phyloP scores from a whole-genome alignment of 2,329 filamentous ascomycete genomes.

The Verticillium tricorpus region DNA sequence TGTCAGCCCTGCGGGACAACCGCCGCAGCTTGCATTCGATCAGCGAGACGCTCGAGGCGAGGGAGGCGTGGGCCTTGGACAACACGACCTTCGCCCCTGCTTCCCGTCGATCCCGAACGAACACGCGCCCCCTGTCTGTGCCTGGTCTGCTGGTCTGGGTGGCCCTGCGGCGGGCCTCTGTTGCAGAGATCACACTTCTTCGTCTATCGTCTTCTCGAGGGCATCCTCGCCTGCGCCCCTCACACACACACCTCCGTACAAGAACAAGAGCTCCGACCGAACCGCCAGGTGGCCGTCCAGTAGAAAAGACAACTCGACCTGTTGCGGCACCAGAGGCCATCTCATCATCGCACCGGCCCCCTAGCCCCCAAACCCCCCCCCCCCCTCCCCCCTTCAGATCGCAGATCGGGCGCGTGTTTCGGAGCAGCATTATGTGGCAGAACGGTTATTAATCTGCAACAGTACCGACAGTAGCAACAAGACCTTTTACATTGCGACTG shows the following conservation, averaged over 20 bases:
- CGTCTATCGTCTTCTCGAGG: neutral
- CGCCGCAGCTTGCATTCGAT: neutral
- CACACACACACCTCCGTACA: neutral
- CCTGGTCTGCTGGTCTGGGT: neutral
- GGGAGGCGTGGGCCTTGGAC: neutral
- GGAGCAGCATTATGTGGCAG: neutral
- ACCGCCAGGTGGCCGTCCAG: neutral
- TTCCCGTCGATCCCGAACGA: neutral
- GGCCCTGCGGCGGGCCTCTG: neutral
- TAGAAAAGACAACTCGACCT: neutral
- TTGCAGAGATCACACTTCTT: neutral
- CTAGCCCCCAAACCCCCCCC: neutral
- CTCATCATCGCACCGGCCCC: neutral
- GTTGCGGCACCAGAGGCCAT: neutral
- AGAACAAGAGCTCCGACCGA: neutral
- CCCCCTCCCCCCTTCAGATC: neutral
- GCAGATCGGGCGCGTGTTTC: neutral
- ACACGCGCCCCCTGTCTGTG: neutral
- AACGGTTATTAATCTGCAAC: constrained; percentile 3
- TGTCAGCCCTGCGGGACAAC: neutral
- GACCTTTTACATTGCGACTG: neutral
- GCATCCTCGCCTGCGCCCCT: neutral
- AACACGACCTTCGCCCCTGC: neutral
- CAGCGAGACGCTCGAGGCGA: neutral
- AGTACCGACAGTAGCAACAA: neutral